These are phyloP conservation scores for Pilatotrama ljubarskyi DNA, from an alignment of 768 basidiomycete species.

Conservation along the genomic window DNA sequence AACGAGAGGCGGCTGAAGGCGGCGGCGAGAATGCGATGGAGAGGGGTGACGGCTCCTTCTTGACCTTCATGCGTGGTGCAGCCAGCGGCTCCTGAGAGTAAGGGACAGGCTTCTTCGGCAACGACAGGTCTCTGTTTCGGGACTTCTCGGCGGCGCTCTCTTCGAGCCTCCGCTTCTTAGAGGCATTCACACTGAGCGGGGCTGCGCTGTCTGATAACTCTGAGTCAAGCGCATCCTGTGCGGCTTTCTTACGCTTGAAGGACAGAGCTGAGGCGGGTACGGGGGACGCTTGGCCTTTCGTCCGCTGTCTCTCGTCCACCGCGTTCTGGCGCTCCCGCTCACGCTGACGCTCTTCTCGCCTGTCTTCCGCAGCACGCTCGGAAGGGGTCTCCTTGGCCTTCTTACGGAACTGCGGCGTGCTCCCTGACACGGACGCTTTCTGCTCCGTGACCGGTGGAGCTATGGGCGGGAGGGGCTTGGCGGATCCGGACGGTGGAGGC, in stretches of 20 bases:
- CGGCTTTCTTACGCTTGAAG: slow-evolving; percentile 29
- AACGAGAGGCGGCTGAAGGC: slow-evolving; percentile 9
- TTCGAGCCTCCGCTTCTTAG: slow-evolving; percentile 23
- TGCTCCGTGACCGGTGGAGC: slow-evolving; percentile 23
- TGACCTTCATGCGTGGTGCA: slow-evolving; percentile 35
- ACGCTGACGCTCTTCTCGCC: slow-evolving; percentile 9
- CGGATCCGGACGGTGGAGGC: slow-evolving; percentile 34
- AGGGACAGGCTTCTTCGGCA: slow-evolving; percentile 37
- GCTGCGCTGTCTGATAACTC: slow-evolving; percentile 22
- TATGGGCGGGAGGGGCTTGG: slow-evolving; percentile 35
- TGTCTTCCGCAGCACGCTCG: slow-evolving; percentile 3
- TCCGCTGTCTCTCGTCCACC: slow-evolving; percentile 12
- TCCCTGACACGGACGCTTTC: not conserved
- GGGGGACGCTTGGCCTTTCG: slow-evolving; percentile 1
- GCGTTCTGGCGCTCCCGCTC: slow-evolving; percentile 5
- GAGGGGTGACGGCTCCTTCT: slow-evolving; percentile 36
- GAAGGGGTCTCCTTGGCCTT: slow-evolving; percentile 21
- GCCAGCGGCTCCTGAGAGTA: slow-evolving; percentile 27
- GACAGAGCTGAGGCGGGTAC: slow-evolving; percentile 6
- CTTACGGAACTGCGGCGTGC: slow-evolving; percentile 23
- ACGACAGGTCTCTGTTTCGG: slow-evolving; percentile 16
- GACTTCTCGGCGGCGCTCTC: slow-evolving; percentile 5
- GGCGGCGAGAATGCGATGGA: slow-evolving; percentile 26
- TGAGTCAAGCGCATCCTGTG: slow-evolving; percentile 20
- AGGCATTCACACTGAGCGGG: slow-evolving; percentile 5